Conservation (phyloP, 2,329 filamentous ascomycete species). For the Nigrospora osmanthi region DNA sequence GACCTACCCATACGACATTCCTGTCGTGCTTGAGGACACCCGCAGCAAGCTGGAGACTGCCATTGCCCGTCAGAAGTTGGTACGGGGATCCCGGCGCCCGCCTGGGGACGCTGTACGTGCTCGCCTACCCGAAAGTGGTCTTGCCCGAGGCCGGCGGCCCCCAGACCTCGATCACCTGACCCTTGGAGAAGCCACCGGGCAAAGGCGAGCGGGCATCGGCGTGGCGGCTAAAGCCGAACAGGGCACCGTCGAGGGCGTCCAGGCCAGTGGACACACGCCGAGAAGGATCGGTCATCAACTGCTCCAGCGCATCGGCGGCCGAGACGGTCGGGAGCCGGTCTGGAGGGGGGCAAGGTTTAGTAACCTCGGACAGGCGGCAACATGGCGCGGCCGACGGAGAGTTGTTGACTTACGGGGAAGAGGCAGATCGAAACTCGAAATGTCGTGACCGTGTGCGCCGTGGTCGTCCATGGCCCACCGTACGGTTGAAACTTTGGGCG, state of each 20-base stretch:
- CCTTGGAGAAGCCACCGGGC: slow-evolving; percentile 57
- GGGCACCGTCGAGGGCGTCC: slow-evolving; percentile 38
- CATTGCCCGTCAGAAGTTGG: slow-evolving; percentile 4
- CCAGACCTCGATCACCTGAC: slow-evolving; percentile 80
- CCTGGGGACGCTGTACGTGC: neutral
- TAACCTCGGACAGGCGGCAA: too few species aligned
- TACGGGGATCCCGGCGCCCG: neutral
- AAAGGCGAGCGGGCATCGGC: slow-evolving; percentile 4
- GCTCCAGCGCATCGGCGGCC: slow-evolving; percentile 62
- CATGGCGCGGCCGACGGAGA: too few species aligned
- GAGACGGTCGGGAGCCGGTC: slow-evolving; percentile 72
- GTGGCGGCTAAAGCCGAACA: slow-evolving; percentile 24
- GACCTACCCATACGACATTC: slow-evolving; percentile 77
- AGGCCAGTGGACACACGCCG: slow-evolving; percentile 51
- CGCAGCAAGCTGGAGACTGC: slow-evolving; percentile 62
- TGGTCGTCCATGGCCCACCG: slow-evolving; percentile 45
- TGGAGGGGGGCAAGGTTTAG: slow-evolving; percentile 22
- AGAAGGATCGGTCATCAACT: slow-evolving; percentile 42
- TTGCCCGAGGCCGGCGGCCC: slow-evolving; percentile 83
- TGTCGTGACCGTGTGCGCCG: slow-evolving; percentile 50
- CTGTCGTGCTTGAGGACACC: slow-evolving; percentile 53
- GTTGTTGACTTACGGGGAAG: slow-evolving; percentile 37
- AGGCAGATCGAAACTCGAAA: slow-evolving; percentile 50
- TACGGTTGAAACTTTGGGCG: neutral
- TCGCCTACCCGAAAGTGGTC: slow-evolving; percentile 67